Conservation (phyloP, 106 monocot genomes). For the Dioscorea zingiberensis region DNA sequence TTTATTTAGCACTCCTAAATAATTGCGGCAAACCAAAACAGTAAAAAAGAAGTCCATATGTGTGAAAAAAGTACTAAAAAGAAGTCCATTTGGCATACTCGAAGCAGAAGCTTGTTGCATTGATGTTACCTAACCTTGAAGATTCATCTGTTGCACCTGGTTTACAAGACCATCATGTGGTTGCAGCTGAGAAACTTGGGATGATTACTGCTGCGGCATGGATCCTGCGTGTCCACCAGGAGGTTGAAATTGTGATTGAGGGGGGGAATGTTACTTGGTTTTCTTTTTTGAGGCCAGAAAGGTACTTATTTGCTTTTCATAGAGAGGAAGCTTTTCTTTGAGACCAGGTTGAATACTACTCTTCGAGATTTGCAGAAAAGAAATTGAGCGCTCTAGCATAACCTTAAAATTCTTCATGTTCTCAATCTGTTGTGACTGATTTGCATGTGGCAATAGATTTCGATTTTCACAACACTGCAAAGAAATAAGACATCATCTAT, state of each 20-base stretch:
- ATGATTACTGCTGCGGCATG: constrained; percentile 35
- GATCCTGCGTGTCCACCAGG: constrained; percentile 24
- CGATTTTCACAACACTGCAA: constrained; percentile 26
- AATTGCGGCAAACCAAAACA: too few species aligned
- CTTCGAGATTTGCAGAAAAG: too few species aligned
- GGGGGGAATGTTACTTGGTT: constrained; percentile 18
- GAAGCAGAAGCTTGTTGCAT: constrained; percentile 8
- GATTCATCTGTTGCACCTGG: too few species aligned
- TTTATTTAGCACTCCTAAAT: too few species aligned
- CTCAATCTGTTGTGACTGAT: constrained; percentile 28
- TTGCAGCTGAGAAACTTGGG: too few species aligned
- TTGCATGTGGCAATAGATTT: constrained; percentile 15
- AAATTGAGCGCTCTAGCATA: too few species aligned
- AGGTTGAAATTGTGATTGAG: constrained; percentile 56
- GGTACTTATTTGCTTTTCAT: too few species aligned
- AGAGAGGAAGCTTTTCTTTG: too few species aligned
- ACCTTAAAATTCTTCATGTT: constrained; percentile 23
- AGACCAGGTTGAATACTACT: too few species aligned
- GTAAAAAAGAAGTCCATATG: too few species aligned
- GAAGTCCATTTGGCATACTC: constrained; percentile 9
- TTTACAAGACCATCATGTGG: too few species aligned
- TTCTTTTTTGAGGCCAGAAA: constrained; percentile 33
- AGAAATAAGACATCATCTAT: neutral
- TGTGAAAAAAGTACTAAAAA: too few species aligned
- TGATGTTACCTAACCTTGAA: constrained; percentile 29